Evolutionary conservation across 768 basidiomycete species (phyloP), one percentile per base, ranked within the genome.

Genomic region (Hericium alpestre): DNA sequence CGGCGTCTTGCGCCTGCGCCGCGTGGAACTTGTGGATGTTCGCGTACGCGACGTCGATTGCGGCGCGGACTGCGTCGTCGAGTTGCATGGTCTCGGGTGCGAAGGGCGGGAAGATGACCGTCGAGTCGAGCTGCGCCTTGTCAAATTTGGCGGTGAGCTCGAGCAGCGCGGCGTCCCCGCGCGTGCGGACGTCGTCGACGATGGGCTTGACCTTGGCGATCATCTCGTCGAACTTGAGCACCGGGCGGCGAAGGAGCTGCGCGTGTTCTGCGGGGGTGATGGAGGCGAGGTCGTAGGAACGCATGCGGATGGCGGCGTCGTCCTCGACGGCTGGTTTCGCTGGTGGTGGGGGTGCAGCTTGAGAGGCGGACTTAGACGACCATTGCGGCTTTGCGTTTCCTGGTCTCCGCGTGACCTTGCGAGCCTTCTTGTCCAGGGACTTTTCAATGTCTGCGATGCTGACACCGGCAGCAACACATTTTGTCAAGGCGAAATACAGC

Each of bases 101-200:
- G 70, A 86, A 97, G 3, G 95, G 94, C 0, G 94, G 88, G 64
- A 81, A 78, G 52, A 93, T 64, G 61, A 91, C 73, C 16, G 88
- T 84, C 12, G 83, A 79, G 3, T 77, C 70, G 51, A 96, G 78
- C 49, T 79, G 71, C 12, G 79, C 91, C 65, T 85, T 86, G 74
- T 99, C 96, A 66, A 96, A 95, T 70, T 93, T 94, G 70, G 89
- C 86, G 38, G 95, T 93, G 65, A 95, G 76, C 60, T 89, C 87
- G 47, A 90, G 78, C 25, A 99, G 81, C 18, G 93, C 96, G 0
- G 75, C 74, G 68, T 99, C 96, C 46, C 96, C 95, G 22, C 84
- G 80, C 37, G 70, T 69, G 59, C 93, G 85, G 54, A 99, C 92
- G 50, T 86, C 77, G 58, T 90, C 83, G 57, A 98, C 90, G 66